Base-by-base conservation (phyloP, 1,284 basidiomycete species). In the Xerocomus nothofagi region DNA sequence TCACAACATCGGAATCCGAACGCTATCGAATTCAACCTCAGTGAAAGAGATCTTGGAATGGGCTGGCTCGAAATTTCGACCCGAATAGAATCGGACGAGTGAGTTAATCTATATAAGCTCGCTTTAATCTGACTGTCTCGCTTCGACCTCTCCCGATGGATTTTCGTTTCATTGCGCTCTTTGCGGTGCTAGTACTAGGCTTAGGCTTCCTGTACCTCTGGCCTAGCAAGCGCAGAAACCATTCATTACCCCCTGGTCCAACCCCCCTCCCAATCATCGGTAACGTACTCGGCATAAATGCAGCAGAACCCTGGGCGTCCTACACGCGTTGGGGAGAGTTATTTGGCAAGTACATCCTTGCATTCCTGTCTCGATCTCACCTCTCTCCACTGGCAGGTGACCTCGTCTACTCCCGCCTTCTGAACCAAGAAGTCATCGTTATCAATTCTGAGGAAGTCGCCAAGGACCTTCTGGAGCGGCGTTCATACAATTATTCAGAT, bases 401-500 rank as follows among this genome's bases (percentile, higher is more conserved):
- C 21, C 45, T 65, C 41, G 47, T 65, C 47, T 68, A 66, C 34
- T 45, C 64, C 3, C 53, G 66, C 7, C 49, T 65, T 4, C 44
- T 65, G 17, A 67, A 68, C 39, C 63, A 65, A 21, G 60, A 68
- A 1, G 46, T 68, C 50, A 52, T 65, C 32, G 51, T 65, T 14
- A 59, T 65, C 47, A 67, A 61, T 32, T 61, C 66, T 1, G 55
- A 65, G 34, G 49, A 61, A 9, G 50, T 68, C 24, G 54, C 53
- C 39, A 61, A 44, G 42, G 62, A 68, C 31, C 62, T 65, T 24
- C 61, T 65, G n/a, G 64, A 65, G 15, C 57, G 55, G 1, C 66
- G 63, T 8, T 68, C 66, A 5, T 45, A 51, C 44, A 65, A 67
- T 14, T 65, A 68, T 33, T 68, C 66, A 2, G 66, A 68, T 36